These are phyloP conservation scores for Pseudomonodictys pantanalensis DNA, from an alignment of 495 filamentous ascomycete genomes.

Conservation along the genomic window DNA sequence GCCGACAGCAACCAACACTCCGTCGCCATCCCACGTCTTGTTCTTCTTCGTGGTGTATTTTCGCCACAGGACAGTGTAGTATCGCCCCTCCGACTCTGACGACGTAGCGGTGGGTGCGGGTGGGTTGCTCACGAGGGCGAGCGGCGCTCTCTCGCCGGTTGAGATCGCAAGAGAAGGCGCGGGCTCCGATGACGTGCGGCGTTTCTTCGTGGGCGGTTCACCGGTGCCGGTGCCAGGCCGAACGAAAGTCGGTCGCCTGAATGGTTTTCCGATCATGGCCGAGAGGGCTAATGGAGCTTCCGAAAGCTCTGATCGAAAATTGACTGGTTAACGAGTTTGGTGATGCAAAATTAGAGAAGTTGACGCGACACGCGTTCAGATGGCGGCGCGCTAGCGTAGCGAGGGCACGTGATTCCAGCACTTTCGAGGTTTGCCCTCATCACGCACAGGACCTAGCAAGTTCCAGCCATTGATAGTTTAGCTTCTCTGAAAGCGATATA, in stretches of 20 bases:
- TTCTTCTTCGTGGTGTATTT: slow-evolving; percentile 76
- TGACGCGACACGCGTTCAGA: no score
- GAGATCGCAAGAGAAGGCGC: not conserved
- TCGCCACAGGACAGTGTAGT: slow-evolving; percentile 71
- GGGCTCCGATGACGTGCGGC: slow-evolving; percentile 35
- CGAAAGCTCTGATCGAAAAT: not conserved
- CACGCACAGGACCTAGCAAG: no score
- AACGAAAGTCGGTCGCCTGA: slow-evolving; percentile 24
- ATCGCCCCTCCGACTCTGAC: slow-evolving; percentile 42
- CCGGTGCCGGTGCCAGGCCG: slow-evolving; percentile 1
- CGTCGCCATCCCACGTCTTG: slow-evolving; percentile 88
- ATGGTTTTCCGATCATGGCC: slow-evolving; percentile 33
- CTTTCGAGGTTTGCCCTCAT: no score
- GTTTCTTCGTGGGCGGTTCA: slow-evolving; percentile 38
- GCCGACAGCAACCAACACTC: slow-evolving; percentile 56
- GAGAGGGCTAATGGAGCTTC: not conserved
- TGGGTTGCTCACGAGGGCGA: slow-evolving; percentile 44
- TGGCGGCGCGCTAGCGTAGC: no score
- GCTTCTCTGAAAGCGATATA: no score
- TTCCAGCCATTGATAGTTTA: no score
- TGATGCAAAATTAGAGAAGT: not conserved
- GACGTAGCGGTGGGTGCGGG: slow-evolving; percentile 4
- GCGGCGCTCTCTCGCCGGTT: slow-evolving; percentile 42
- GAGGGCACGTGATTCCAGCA: no score
- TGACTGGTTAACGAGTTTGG: not conserved